Evolutionary conservation across 176 grass and related monocot genomes (phyloP).

Genomic region (Zoysia japonica): DNA sequence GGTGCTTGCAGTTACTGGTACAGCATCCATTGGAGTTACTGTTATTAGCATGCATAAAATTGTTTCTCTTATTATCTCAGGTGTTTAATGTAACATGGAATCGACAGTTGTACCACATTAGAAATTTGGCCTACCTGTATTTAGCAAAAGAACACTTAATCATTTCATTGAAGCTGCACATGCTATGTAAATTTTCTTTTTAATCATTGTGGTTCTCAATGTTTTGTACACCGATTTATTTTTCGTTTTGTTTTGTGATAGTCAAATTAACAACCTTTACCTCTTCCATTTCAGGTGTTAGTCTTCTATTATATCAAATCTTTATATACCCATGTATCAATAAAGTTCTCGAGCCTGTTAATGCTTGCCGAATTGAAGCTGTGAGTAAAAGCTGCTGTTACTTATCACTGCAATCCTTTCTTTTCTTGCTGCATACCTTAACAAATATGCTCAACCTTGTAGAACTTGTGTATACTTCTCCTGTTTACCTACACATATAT

Average conservation of each 20-base stretch:
- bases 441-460: conserved; percentile 5
- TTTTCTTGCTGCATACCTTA: conserved; percentile 25
- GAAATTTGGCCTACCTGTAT: background rate
- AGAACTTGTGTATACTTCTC: conserved; percentile 60
- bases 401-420: background rate
- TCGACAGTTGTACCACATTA: background rate
- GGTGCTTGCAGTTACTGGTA: conserved; percentile 53
- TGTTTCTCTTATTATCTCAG: background rate
- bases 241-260: background rate
- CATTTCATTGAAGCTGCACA: conserved; percentile 5
- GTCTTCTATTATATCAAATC: conserved; percentile 69
- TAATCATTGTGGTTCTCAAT: conserved; percentile 4
- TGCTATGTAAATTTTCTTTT: background rate
- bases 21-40: background rate
- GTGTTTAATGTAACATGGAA: background rate
- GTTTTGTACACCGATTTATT: background rate
- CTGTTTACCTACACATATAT: conserved; percentile 63
- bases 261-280: background rate
- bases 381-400: background rate
- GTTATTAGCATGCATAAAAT: background rate
- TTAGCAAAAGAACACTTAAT: background rate
- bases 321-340: conserved; percentile 14
- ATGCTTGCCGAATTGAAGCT: too few species aligned
- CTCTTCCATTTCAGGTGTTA: conserved; percentile 51
- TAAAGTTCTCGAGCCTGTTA: too few species aligned